These are phyloP conservation scores for Beauveria asiatica DNA, from an alignment of 2,329 filamentous ascomycete species.

Conservation along the genomic window DNA sequence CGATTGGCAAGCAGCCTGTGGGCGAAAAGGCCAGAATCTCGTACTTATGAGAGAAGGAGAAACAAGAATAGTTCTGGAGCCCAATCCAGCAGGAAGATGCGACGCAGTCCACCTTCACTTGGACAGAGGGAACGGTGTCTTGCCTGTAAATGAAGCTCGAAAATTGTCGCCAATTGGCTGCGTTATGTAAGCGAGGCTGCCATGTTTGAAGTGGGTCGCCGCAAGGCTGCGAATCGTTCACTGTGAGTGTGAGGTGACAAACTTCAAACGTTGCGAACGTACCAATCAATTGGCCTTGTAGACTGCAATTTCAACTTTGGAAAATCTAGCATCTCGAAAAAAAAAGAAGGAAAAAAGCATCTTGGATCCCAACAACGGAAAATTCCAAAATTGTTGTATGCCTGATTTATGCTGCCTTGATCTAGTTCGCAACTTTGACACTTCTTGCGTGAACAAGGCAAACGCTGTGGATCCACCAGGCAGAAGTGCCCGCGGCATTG, in stretches of 20 bases:
- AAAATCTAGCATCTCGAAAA: neutral
- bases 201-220: neutral
- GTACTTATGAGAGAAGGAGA: neutral
- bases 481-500: neutral
- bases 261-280: neutral
- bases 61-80: neutral
- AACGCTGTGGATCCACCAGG: constrained; percentile 9
- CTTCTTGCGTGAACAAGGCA: neutral
- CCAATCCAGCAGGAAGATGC: neutral
- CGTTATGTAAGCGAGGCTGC: constrained; percentile 13
- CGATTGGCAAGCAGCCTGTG: neutral
- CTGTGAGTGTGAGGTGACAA: neutral
- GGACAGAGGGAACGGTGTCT: neutral
- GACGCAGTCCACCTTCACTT: neutral
- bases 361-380: neutral
- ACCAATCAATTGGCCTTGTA: neutral
- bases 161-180: constrained; percentile 8
- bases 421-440: neutral
- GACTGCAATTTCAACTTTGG: neutral
- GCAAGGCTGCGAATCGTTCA: neutral
- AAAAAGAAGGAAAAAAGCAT: neutral
- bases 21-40: neutral
- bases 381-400: neutral
- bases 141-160: constrained; percentile 3
- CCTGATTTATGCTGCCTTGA: constrained; percentile 1